A percentile compares a stretch with the other conserved stretches of the same genome.
Conservation (phyloP, 23 red algal genomes). For the Rhodosorus marinus region DNA sequence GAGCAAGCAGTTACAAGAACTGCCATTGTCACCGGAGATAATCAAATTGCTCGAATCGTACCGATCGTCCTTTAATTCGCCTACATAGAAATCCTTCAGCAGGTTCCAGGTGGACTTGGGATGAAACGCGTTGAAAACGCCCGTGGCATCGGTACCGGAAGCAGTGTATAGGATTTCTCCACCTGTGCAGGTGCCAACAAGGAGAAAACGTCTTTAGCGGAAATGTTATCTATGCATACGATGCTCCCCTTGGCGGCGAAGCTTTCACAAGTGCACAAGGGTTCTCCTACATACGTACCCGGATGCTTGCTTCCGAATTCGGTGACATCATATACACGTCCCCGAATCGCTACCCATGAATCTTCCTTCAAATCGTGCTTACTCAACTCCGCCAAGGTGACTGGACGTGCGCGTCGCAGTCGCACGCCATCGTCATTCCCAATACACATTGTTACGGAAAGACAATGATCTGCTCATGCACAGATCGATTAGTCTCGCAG, state of each 20-base stretch:
- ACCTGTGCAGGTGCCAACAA: too few species aligned
- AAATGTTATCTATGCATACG: too few species aligned
- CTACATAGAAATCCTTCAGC: constrained; percentile 31
- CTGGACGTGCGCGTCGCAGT: constrained; percentile 1
- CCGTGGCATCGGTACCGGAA: constrained; percentile 51
- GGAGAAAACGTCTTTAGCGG: too few species aligned
- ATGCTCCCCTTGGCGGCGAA: too few species aligned
- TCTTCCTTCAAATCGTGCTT: constrained; percentile 17
- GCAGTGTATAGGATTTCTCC: constrained; percentile 63
- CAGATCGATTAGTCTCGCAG: too few species aligned
- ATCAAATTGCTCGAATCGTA: background rate
- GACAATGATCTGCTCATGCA: too few species aligned
- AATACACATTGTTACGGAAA: too few species aligned
- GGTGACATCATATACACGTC: constrained; percentile 57
- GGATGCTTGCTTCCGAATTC: constrained; percentile 39
- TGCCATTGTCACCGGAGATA: too few species aligned
- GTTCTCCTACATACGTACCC: too few species aligned
- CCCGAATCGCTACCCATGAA: constrained; percentile 50
- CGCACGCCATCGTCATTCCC: too few species aligned
- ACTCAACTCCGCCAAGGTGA: constrained; percentile 26
- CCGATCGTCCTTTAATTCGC: constrained; percentile 6
- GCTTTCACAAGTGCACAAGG: too few species aligned
- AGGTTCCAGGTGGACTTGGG: constrained; percentile 15
- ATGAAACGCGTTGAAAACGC: constrained; percentile 64
- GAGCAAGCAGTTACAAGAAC: too few species aligned